Evolutionary conservation across 192 early-diverging fungal species (phyloP).

Genomic region (Dissophora globulifera): DNA sequence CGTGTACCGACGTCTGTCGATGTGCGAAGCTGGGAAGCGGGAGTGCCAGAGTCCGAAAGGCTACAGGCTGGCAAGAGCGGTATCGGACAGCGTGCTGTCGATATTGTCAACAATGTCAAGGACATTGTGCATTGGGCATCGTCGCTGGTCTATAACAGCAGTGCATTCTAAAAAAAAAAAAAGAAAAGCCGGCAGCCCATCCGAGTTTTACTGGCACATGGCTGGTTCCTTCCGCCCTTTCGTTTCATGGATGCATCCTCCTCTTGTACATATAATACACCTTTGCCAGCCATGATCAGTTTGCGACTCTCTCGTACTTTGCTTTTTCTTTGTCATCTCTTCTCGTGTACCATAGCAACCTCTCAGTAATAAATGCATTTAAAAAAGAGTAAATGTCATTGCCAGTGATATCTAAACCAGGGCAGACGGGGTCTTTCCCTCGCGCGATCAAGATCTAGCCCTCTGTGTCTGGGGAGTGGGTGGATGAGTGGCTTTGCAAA

Average conservation of each 20-base stretch:
- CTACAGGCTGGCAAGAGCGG: constrained; percentile 2
- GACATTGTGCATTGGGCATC: constrained; percentile 59
- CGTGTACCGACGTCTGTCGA: neutral
- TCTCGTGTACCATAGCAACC: constrained; percentile 14
- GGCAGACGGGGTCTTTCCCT: too few species aligned
- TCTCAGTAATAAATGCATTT: neutral
- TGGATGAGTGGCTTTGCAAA: constrained; percentile 13
- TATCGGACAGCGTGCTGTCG: constrained; percentile 38
- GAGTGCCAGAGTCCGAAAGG: constrained; percentile 1
- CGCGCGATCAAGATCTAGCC: too few species aligned
- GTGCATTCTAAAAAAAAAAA: constrained; percentile 26
- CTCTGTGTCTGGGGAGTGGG: too few species aligned
- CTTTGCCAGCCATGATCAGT: neutral
- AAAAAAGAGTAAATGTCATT: too few species aligned
- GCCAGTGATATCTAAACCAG: neutral
- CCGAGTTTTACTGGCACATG: too few species aligned
- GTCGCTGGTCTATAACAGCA: constrained; percentile 52
- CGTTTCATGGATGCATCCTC: neutral
- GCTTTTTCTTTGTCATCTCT: neutral
- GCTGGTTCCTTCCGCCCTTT: too few species aligned
- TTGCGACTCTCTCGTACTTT: neutral
- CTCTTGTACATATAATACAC: constrained; percentile 22
- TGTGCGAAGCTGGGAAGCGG: neutral
- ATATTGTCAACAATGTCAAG: constrained; percentile 47
- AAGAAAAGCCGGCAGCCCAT: too few species aligned